Evolutionary conservation across 352 stramenopile genomes (phyloP), one percentile per base, ranked within the genome.

Genomic region (Pythium plurisporium): DNA sequence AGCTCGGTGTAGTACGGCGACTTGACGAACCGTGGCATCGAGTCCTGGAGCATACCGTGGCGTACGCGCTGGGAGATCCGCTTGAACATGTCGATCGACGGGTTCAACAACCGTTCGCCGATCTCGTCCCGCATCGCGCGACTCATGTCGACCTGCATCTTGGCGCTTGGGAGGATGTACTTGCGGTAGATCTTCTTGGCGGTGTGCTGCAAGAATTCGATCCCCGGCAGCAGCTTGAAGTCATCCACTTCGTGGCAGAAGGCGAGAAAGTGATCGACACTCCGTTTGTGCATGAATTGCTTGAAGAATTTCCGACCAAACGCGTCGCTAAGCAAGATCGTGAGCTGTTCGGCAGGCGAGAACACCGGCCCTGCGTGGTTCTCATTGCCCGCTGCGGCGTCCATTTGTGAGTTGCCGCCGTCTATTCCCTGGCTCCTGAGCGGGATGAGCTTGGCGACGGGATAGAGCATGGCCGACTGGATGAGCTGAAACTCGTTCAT

Each of bases 131-230:
- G 81, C 79, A 93, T 91, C 7, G 76, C 70, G 8, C 72, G 82
- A 60, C 76, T 89, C 80, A 93, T 93, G 67, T 93, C 83, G 0
- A 93, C 83, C 52, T 93, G 83, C 25, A 93, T 68, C 43, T 86
- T 82, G 23, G 83, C 79, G 33, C 63, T 82, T 15, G 80, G 79
- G 47, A 87, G 67, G 42, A 93, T 86, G 55, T 93, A 93, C 62
- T 93, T 93, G 46, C 79, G 76, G 51, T 88, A 91, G 51, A 93
- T 87, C 62, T 93, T 93, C 65, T 88, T 90, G 55, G 83, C 83
- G 19, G 77, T 86, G 58, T 91, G 83, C 62, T 93, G 83, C 20
- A 93, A 69, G 50, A 84, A 93, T 57, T 93, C 83, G 55, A 92
- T 90, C 26, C 82, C 82, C 4, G 82, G 78, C 10, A 92, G 49